Evolutionary conservation across 306 rosid genomes (phyloP).

Genomic region (Spatholobus suberectus): DNA sequence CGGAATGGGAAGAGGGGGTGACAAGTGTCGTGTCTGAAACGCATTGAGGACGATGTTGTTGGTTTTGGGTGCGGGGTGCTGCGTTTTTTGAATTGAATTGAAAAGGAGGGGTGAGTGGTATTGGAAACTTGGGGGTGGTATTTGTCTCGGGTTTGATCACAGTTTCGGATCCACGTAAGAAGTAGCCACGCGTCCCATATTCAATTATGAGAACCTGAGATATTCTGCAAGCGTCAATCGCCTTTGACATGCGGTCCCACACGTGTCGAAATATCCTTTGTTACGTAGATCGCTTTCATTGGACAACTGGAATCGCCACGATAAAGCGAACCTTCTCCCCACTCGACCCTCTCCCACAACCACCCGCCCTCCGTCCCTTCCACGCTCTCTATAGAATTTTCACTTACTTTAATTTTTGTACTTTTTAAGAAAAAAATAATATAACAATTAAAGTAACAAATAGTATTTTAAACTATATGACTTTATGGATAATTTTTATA

Average conservation of each 20-base stretch:
- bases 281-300: constrained; percentile 48
- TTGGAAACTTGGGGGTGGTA: constrained; percentile 6
- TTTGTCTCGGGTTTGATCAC: not conserved
- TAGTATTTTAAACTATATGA: too few relatives aligned
- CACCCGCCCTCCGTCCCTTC: not conserved
- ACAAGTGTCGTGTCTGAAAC: too few relatives aligned
- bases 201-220: constrained; percentile 27
- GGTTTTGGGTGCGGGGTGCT: too few relatives aligned
- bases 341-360: not conserved
- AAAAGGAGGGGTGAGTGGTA: not conserved
- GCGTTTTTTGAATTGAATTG: too few relatives aligned
- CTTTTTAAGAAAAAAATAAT: too few relatives aligned
- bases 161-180: constrained; percentile 48
- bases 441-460: too few relatives aligned
- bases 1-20: too few relatives aligned
- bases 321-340: constrained; percentile 30
- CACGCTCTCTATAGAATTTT: too few relatives aligned
- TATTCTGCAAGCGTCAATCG: constrained; percentile 56
- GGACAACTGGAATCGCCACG: constrained; percentile 41
- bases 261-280: constrained; percentile 53
- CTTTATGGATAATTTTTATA: too few relatives aligned
- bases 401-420: too few relatives aligned
- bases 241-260: constrained; percentile 63
- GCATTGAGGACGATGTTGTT: too few relatives aligned
- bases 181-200: constrained; percentile 47